Percentiles rank a stretch among this genome's conserved stretches.
Conservation (phyloP, 1,139 yeast species). For the Hemisphaericaspora subhashii region DNA sequence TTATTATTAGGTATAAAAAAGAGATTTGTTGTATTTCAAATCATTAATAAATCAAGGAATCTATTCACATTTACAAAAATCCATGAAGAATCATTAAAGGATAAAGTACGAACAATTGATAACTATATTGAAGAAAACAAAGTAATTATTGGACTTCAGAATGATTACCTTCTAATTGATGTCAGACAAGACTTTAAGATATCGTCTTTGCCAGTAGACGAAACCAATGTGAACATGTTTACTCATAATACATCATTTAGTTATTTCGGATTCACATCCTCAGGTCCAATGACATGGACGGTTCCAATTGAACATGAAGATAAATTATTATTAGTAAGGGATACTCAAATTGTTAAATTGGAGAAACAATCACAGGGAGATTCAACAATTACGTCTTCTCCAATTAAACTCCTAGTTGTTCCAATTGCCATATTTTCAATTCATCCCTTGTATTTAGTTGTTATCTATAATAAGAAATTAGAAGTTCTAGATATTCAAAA, state of each 20-base stretch:
- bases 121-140: constrained; percentile 17
- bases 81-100: constrained; percentile 31
- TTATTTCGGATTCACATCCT: constrained; percentile 28
- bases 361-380: constrained; percentile 12
- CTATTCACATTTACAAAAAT: constrained; percentile 27
- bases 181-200: constrained; percentile 20
- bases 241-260: constrained; percentile 25
- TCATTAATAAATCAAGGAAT: constrained; percentile 33
- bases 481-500: constrained; percentile 46
- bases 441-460: constrained; percentile 48
- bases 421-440: constrained; percentile 36
- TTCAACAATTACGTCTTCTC: constrained; percentile 19
- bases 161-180: constrained; percentile 31
- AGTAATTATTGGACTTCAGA: constrained; percentile 24
- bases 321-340: constrained; percentile 27
- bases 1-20: constrained; percentile 34
- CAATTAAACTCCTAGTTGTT: constrained; percentile 28
- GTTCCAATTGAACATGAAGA: constrained; percentile 17
- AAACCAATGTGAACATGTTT: constrained; percentile 17
- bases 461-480: constrained; percentile 37
- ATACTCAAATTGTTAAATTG: constrained; percentile 25
- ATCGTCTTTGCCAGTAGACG: constrained; percentile 16
- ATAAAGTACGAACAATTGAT: constrained; percentile 21
- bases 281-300: constrained; percentile 25
- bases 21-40: constrained; percentile 28